Evolutionary conservation across 768 basidiomycete species (phyloP).

Genomic region (Podaxis sp.): DNA sequence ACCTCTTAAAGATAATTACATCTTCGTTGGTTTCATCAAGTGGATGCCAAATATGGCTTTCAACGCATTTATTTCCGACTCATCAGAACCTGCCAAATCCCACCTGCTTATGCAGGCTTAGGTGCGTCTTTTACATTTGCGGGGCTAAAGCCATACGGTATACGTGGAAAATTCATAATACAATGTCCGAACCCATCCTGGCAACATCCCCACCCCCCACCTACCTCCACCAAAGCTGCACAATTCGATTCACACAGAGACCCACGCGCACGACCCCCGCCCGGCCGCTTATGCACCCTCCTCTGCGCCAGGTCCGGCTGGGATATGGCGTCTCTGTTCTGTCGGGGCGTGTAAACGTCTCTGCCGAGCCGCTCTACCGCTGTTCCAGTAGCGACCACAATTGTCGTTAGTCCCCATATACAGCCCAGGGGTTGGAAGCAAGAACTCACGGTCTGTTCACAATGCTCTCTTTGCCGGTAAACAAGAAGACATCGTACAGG

Average conservation of each 20-base stretch:
- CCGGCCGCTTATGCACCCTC: neutral
- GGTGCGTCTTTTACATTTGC: neutral
- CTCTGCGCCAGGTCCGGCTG: neutral
- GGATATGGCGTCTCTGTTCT: neutral
- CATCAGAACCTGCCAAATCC: neutral
- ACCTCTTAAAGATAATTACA: neutral
- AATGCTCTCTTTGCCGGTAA: slow-evolving; percentile 51
- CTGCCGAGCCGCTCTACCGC: neutral
- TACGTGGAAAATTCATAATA: neutral
- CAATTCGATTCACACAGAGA: no score
- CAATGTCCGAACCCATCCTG: neutral
- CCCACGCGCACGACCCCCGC: neutral
- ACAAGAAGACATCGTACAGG: slow-evolving; percentile 59
- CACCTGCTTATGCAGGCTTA: neutral
- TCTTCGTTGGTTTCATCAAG: no score
- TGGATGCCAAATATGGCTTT: no score
- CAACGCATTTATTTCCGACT: no score
- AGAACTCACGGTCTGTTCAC: slow-evolving; percentile 51
- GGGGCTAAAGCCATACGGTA: no score
- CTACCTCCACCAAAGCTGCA: neutral
- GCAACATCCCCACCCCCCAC: neutral
- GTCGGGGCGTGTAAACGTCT: neutral
- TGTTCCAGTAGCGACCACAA: neutral
- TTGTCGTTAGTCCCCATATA: neutral
- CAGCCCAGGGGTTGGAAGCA: neutral